Evolutionary conservation across 176 grass and related monocot genomes (phyloP), one percentile per base, ranked within the genome.

Genomic region (Oryza rufipogon): DNA sequence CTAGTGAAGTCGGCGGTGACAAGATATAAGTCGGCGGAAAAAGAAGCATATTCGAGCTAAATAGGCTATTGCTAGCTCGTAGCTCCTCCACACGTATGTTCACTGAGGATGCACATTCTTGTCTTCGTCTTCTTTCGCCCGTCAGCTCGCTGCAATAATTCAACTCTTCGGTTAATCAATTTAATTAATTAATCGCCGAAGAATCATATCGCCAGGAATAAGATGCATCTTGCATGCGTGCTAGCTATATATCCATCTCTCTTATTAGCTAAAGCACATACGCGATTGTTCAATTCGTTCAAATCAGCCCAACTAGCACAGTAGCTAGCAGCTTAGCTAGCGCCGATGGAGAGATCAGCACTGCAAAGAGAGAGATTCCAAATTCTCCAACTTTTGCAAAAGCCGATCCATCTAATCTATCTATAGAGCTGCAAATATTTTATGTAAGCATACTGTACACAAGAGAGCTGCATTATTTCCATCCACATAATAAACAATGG

Each of bases 401-500:
- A 63, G 58, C 58, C 58, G 58, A 63, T 63, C 58, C 2, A 63
- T 63, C 58, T 63, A 63, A 63, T 63, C 58, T 23, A 63, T 63
- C 58, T 60, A 36, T 36, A 60, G 19, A 63, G 58, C 20, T 63
- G 58, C 58, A 23, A 63, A 63, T 63, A 63, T 23, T 73, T 23
- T 41, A 33, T 72, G 25, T 44, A 17, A 22, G 38, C 36, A 66
- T 25, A n/a, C 41, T 66, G 30, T 70, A 44, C 42, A 44, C 42
- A 44, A 44, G 71, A 44, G 71, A 84, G 71, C 71, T 58, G 19
- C 19, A 9, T 74, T 88, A 66, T 39, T 23, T 42, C 44, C 26
- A 7, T 77, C 19, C 51, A 76, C 58, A 63, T 63, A 23, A 63
- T 86, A 88, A 83, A 83, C 74, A 83, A 89, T 80, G 70, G 69